These are phyloP conservation scores for Umbilicus rupestris DNA, from an alignment of 164 flowering plant species.

Conservation along the genomic window DNA sequence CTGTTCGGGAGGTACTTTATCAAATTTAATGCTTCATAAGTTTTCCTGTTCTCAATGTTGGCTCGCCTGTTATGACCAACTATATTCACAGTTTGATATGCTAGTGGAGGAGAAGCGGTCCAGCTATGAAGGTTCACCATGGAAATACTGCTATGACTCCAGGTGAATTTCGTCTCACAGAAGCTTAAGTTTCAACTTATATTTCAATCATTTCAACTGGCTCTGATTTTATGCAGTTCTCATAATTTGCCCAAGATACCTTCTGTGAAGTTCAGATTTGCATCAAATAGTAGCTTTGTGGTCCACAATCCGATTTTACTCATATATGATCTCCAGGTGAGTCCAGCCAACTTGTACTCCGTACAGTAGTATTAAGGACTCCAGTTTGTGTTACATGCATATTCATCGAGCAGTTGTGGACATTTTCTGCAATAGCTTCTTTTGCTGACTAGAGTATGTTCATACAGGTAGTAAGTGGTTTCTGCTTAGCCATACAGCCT, in stretches of 20 bases:
- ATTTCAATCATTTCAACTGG: slow-evolving; percentile 1
- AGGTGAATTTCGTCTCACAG: slow-evolving; percentile 31
- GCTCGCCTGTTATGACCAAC: slow-evolving; percentile 3
- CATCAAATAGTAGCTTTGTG: slow-evolving; percentile 53
- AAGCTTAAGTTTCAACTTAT: background rate
- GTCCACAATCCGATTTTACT: slow-evolving; percentile 47
- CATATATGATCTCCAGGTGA: slow-evolving; percentile 35
- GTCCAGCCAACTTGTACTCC: background rate
- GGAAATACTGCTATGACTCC: slow-evolving; percentile 76
- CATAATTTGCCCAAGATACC: slow-evolving; percentile 43
- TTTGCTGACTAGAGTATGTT: slow-evolving; percentile 7
- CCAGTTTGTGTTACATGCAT: background rate
- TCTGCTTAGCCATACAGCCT: slow-evolving; percentile 76
- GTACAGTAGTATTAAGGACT: background rate
- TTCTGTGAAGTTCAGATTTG: slow-evolving; percentile 42
- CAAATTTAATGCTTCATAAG: background rate
- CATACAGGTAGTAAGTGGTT: slow-evolving; percentile 57
- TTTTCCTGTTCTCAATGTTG: background rate
- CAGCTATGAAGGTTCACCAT: slow-evolving; percentile 51
- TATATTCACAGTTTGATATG: slow-evolving; percentile 54
- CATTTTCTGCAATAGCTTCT: background rate
- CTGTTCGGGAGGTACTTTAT: slow-evolving; percentile 49
- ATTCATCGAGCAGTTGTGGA: background rate
- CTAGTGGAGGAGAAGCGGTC: slow-evolving; percentile 45
- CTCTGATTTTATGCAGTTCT: slow-evolving; percentile 30